phyloP scores from a whole-genome alignment of 345 rosid species.

The Lumnitzera racemosa region DNA sequence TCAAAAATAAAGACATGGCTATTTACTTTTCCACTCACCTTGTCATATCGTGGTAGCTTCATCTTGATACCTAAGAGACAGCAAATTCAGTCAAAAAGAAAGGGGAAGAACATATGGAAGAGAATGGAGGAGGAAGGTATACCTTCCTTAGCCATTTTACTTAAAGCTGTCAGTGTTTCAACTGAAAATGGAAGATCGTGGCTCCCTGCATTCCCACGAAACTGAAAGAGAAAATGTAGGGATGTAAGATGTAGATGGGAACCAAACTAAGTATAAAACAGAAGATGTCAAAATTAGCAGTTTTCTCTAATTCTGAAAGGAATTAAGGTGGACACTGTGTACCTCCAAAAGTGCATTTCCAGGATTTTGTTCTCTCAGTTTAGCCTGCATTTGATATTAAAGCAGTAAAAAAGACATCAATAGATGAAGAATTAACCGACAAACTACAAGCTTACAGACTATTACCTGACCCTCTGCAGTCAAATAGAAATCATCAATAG shows the following conservation, averaged over 20 bases:
- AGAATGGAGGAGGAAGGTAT: constrained; percentile 13
- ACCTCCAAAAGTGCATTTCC: constrained; percentile 87
- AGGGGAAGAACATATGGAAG: constrained; percentile 4
- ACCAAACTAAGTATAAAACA: not conserved
- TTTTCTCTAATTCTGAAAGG: not conserved
- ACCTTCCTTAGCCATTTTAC: constrained; percentile 72
- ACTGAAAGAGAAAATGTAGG: constrained; percentile 25
- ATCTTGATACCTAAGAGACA: constrained; percentile 66
- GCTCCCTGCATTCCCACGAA: constrained; percentile 95
- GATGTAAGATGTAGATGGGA: constrained; percentile 2
- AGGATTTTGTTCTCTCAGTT: constrained; percentile 61
- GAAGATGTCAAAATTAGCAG: too few species aligned
- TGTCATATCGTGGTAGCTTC: constrained; percentile 89
- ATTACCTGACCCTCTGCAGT: constrained; percentile 81
- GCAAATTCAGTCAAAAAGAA: constrained; percentile 9
- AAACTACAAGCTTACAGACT: constrained; percentile 6
- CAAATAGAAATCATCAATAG: constrained; percentile 93
- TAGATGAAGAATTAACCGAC: constrained; percentile 3
- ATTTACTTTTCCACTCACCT: constrained; percentile 37
- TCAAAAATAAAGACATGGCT: not conserved
- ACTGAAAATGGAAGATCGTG: constrained; percentile 90
- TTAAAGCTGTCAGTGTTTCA: constrained; percentile 48
- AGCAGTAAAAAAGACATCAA: constrained; percentile 12
- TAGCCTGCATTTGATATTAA: constrained; percentile 40
- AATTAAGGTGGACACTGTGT: constrained; percentile 4